Conservation (phyloP, 1,139 yeast species). For the Scheffersomyces illinoinensis region DNA sequence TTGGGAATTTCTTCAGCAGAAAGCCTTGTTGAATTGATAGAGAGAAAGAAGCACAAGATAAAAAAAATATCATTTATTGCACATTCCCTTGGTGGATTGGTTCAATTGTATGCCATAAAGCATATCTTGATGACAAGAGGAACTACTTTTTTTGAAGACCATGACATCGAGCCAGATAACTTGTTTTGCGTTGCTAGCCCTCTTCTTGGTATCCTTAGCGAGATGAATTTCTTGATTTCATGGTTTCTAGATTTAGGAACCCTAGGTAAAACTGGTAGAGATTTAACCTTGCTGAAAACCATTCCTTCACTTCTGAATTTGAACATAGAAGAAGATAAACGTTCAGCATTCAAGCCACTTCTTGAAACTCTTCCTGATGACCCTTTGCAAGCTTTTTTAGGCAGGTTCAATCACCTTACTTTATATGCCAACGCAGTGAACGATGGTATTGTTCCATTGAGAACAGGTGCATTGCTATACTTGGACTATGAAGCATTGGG, state of each 20-base stretch:
- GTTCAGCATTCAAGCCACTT: slow-evolving; percentile 17
- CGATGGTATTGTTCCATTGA: slow-evolving; percentile 28
- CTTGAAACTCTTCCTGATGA: slow-evolving; percentile 25
- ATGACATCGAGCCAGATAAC: slow-evolving; percentile 17
- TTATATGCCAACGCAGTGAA: slow-evolving; percentile 28
- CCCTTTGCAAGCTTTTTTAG: slow-evolving; percentile 20
- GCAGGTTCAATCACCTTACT: slow-evolving; percentile 18
- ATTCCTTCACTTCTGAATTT: slow-evolving; percentile 14
- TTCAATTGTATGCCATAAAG: slow-evolving; percentile 25
- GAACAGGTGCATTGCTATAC: slow-evolving; percentile 24
- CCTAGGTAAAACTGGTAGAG: slow-evolving; percentile 28
- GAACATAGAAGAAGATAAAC: slow-evolving; percentile 6
- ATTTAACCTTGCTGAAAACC: slow-evolving; percentile 22
- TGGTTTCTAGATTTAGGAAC: slow-evolving; percentile 29
- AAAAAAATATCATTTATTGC: slow-evolving; percentile 23
- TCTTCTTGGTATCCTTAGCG: slow-evolving; percentile 24
- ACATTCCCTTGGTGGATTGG: slow-evolving; percentile 27
- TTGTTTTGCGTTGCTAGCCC: slow-evolving; percentile 28
- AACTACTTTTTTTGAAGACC: slow-evolving; percentile 13
- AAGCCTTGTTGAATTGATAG: slow-evolving; percentile 15
- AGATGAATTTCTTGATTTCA: slow-evolving; percentile 23
- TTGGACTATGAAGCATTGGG: slow-evolving; percentile 31
- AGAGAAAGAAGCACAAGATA: slow-evolving; percentile 9
- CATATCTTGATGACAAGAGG: slow-evolving; percentile 20
- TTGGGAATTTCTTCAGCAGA: slow-evolving; percentile 19